These are phyloP conservation scores for Sclerotinia sclerotiorum DNA, from an alignment of 2,329 filamentous ascomycete species.

Conservation along the genomic window DNA sequence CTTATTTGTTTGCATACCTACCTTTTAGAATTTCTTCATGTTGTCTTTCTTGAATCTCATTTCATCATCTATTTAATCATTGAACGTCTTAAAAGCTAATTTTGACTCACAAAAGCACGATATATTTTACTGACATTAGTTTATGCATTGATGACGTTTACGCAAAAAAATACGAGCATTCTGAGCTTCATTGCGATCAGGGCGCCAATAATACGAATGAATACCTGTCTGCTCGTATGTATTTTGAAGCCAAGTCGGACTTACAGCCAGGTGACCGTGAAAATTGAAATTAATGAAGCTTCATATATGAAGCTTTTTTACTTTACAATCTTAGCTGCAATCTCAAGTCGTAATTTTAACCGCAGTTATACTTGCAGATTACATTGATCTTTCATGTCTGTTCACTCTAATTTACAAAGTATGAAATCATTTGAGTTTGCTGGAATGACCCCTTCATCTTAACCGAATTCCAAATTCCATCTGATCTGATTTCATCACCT, in stretches of 20 bases:
- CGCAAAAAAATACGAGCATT: not conserved
- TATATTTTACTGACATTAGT: not conserved
- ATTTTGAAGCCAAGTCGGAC: conserved; percentile 7
- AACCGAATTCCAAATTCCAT: conserved; percentile 7
- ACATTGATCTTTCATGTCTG: not conserved
- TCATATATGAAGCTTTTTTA: not conserved
- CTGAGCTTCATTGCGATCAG: not conserved
- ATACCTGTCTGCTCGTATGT: not conserved
- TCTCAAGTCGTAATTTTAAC: not conserved
- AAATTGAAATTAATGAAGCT: not conserved
- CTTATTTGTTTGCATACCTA: not conserved
- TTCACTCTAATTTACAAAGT: not conserved
- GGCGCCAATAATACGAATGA: not conserved
- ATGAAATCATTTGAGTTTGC: not conserved
- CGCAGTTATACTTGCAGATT: not conserved
- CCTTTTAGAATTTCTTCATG: not conserved
- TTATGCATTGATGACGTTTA: not conserved
- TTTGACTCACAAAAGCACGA: not conserved
- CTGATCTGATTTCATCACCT: not conserved
- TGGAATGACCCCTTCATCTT: conserved; percentile 11
- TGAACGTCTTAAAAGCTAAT: not conserved
- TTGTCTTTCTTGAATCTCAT: not conserved
- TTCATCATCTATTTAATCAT: no score
- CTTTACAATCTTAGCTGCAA: not conserved
- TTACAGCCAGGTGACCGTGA: not conserved